Conservation (phyloP, 1,284 basidiomycete species). For the Anthracocystis panici-leucophaei region DNA sequence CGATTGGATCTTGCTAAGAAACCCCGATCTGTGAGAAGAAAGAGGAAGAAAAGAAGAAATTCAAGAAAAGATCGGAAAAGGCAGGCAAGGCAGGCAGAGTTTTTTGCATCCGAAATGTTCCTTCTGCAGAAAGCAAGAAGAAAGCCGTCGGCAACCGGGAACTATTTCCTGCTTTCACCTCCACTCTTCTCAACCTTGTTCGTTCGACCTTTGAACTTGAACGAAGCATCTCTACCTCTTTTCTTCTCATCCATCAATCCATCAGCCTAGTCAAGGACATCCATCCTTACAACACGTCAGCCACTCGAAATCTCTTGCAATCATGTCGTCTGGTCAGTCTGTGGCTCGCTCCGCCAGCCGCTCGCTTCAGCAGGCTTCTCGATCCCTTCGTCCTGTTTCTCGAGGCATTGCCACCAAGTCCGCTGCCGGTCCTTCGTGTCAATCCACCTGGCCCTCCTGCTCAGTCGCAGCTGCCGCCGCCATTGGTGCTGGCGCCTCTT, state of each 20-base stretch:
- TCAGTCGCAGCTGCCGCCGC: conserved; percentile 18
- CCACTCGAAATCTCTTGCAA: background rate
- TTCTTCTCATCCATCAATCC: background rate
- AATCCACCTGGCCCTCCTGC: conserved; percentile 22
- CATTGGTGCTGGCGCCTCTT: conserved; percentile 23
- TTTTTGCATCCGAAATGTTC: background rate
- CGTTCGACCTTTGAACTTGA: background rate
- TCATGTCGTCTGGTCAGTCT: conserved; percentile 24
- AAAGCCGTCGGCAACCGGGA: no score
- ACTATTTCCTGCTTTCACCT: background rate
- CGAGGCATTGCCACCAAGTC: conserved; percentile 38
- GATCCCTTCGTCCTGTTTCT: conserved; percentile 10
- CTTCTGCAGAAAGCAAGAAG: background rate
- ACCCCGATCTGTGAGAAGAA: conserved; percentile 17
- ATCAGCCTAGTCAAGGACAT: background rate
- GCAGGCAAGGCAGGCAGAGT: background rate
- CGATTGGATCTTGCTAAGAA: background rate
- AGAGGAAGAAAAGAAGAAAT: conserved; percentile 3
- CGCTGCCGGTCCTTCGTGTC: conserved; percentile 24
- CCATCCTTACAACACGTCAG: background rate
- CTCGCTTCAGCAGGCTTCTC: conserved; percentile 30
- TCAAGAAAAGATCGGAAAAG: conserved; percentile 4
- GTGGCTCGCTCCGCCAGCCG: conserved; percentile 28
- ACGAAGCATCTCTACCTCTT: background rate
- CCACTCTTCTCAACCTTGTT: conserved; percentile 4